Conservation (phyloP, 1,139 yeast genomes). For the Meyerozyma sp. region DNA sequence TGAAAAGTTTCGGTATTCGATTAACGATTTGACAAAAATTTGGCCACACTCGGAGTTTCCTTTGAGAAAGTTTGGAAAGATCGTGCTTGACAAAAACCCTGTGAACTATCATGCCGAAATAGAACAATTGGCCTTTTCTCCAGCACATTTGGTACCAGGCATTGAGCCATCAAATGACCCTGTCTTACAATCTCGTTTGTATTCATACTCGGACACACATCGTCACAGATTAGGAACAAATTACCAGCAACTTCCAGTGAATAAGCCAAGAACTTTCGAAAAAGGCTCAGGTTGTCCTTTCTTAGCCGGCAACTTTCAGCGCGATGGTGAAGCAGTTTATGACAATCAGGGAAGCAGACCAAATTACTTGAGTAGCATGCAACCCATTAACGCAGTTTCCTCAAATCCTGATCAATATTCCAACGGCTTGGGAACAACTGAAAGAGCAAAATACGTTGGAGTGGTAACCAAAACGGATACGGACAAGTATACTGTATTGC, state of each 20-base stretch:
- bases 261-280: slow-evolving; percentile 12
- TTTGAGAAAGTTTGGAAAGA: slow-evolving; percentile 51
- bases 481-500: slow-evolving; percentile 20
- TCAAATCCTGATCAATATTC: slow-evolving; percentile 10
- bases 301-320: slow-evolving; percentile 34
- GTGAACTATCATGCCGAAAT: slow-evolving; percentile 53
- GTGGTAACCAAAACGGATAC: slow-evolving; percentile 19
- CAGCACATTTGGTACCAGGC: slow-evolving; percentile 56
- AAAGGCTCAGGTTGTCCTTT: slow-evolving; percentile 21
- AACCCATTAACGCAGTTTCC: slow-evolving; percentile 17
- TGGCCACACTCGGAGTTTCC: slow-evolving; percentile 60
- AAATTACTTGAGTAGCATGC: slow-evolving; percentile 22
- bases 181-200: slow-evolving; percentile 52
- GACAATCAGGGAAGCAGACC: slow-evolving; percentile 23
- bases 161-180: slow-evolving; percentile 59
- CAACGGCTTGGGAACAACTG: slow-evolving; percentile 16
- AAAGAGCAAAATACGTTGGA: slow-evolving; percentile 19
- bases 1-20: slow-evolving; percentile 54
- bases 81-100: slow-evolving; percentile 52
- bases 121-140: slow-evolving; percentile 58
- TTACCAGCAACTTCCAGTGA: slow-evolving; percentile 27
- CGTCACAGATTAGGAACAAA: slow-evolving; percentile 46
- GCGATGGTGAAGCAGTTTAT: slow-evolving; percentile 28
- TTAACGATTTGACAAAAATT: slow-evolving; percentile 62
- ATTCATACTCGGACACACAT: slow-evolving; percentile 57